phyloP scores from a whole-genome alignment of 139 green algal genomes.

The Tetraselmis striata region DNA sequence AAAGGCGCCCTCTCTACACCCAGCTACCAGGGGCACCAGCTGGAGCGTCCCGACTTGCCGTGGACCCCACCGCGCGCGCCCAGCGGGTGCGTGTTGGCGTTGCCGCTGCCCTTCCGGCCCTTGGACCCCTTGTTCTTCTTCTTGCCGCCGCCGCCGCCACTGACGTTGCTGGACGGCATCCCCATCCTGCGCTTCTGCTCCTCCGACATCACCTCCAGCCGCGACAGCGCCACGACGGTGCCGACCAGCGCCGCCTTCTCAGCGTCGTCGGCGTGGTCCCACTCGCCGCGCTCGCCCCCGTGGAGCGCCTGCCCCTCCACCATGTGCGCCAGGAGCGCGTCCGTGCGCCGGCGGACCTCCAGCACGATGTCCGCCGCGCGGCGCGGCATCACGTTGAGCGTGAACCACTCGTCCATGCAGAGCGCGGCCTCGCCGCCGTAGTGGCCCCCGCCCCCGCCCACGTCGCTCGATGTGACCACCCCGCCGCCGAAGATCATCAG shows the following conservation, averaged over 20 bases:
- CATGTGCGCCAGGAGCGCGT: neutral
- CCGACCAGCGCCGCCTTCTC: neutral
- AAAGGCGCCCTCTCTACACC: no score
- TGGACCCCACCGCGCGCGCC: no score
- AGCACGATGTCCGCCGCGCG: neutral
- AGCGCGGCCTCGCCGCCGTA: neutral
- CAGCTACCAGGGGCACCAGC: no score
- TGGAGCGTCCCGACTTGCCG: no score
- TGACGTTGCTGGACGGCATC: no score
- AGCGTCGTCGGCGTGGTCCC: neutral
- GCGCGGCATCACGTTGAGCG: neutral
- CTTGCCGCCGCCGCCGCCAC: no score
- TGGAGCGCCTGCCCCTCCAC: neutral
- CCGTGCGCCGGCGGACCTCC: neutral
- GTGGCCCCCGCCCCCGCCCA: no score
- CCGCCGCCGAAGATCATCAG: constrained; percentile 82
- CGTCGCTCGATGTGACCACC: constrained; percentile 19
- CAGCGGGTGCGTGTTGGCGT: no score
- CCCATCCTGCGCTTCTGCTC: no score
- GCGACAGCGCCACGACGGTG: neutral
- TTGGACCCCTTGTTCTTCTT: no score
- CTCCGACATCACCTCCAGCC: neutral
- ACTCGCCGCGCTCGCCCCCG: neutral
- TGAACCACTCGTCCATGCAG: neutral
- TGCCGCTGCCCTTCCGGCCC: no score